A percentile compares a stretch with the other conserved stretches of the same genome.
Evolutionary conservation across 768 basidiomycete species (phyloP).

Genomic region (Cantharellus cinnabarinus): DNA sequence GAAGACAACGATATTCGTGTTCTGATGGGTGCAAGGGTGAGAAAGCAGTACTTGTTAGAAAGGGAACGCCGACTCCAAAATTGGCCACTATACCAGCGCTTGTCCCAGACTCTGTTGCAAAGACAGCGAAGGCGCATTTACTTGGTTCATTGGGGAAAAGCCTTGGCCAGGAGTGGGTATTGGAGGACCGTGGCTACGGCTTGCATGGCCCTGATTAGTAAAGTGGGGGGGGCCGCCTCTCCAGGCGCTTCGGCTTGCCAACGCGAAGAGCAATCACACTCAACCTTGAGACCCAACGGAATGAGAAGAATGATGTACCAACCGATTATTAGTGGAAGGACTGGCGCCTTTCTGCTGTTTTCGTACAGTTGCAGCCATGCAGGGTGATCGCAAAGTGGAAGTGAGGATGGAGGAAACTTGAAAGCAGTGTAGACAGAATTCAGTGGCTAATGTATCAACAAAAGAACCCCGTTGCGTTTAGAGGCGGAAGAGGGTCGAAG

Average conservation of each 20-base stretch:
- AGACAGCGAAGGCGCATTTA: not conserved
- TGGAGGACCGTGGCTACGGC: not conserved
- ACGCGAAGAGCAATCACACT: no score
- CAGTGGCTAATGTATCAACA: no score
- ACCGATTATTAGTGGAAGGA: no score
- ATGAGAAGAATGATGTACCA: no score
- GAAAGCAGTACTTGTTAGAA: not conserved
- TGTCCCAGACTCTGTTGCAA: not conserved
- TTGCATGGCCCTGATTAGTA: not conserved
- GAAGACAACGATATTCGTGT: slow-evolving; percentile 55
- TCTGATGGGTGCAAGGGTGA: slow-evolving; percentile 21
- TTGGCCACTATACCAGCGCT: not conserved
- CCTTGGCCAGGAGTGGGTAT: not conserved
- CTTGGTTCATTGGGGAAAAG: not conserved
- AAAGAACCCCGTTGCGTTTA: no score
- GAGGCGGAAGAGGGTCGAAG: no score
- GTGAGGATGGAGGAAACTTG: no score
- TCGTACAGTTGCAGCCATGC: no score
- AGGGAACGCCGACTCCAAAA: not conserved
- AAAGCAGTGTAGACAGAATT: no score
- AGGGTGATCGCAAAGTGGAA: no score
- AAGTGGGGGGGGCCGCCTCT: not conserved
- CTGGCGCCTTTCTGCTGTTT: no score
- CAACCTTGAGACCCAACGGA: no score
- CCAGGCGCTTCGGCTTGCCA: not conserved